Evolutionary conservation across 352 stramenopile genomes (phyloP), one percentile per base, ranked within the genome.

Genomic region (Phytophthora sojae): DNA sequence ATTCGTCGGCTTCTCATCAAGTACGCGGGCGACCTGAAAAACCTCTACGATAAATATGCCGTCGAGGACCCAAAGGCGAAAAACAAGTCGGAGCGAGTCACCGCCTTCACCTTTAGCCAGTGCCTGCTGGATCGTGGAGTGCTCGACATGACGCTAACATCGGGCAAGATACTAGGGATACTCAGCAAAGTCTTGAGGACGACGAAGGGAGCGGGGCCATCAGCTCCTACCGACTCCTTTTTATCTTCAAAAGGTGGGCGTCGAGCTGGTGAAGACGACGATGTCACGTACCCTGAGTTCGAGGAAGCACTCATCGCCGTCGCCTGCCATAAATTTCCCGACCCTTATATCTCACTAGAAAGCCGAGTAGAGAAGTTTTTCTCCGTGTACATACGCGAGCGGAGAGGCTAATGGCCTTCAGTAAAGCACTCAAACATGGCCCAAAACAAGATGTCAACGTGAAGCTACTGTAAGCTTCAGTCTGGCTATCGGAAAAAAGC

Each of bases 361-460:
- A 94, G 85, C 50, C 83, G 86, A 17, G 71, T 92, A 1, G 84
- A 93, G 44, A 93, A 91, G 63, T 94, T 94, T 61, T 77, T 92
- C 30, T 83, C 80, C 26, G 78, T 93, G 57, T 92, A 93, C 71
- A 68, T 93, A 52, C 75, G 79, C 15, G 76, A 83, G 52, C 60
- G 57, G 6, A 69, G 35, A 61, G 60, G 37, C 0, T 68, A 19
- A 35, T 9, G 30, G 30, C 21, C 21, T 21, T 21, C 21, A 21
- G 21, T 21, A 21, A 21, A 21, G 21, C 21, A 21, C 21, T 21
- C 21, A 21, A 21, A 21, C 21, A 21, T 21, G 21, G 21, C 21
- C 29, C 29, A 7, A 32, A 32, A 32, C 6, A 32, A 32, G 8
- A 7, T 32, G 8, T 32, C 5, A 9, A 32, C 29, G 29, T 8